Evolutionary conservation across 2,329 filamentous ascomycete species (phyloP), one percentile per base, ranked within the genome.

Genomic region (Penicillium sp.): DNA sequence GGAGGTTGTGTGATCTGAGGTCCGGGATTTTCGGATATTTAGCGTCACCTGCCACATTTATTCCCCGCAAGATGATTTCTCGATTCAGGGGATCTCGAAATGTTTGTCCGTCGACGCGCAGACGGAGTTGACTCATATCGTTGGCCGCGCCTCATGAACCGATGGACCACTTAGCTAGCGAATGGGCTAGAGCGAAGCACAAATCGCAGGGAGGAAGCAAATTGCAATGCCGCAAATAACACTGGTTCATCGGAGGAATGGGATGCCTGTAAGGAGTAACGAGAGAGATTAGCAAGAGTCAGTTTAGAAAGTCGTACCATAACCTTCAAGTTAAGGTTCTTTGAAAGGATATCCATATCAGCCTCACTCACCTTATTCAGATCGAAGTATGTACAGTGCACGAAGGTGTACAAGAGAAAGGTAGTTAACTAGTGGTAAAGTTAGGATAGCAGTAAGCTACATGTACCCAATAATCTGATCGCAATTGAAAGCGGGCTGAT

Each of bases 41-140:
- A 69, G 90, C 87, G 71, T 97, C 93, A 63, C 86, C 91, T 40
- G 93, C 92, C 61, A 95, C 85, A 71, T 99, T 99, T 80, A 99
- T 96, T 64, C 94, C 94, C 62, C 94, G 87, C 45, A 99, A 81
- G 2, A 91, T 89, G 56, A 99, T 86, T 76, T 97, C 90, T 61
- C 94, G 88, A 64, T 92, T 89, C 63, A 91, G 79, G 13, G 80
- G 73, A 73, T 99, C 94, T 61, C 90, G 86, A 76, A 99, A 97
- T 66, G 86, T 86, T 61, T 86, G 87, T 64, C 94, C 89, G 69
- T 97, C 91, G 68, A 99, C 93, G 23, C 85, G 86, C 51, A 99
- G 81, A 54, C 89, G 87, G 53, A 93, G 84, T 31, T 46, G 27
- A 15, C 12, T 46, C 43, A 46, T 46, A 6, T 46, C n/a, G n/a